These are phyloP conservation scores for Pecoramyces ruminantium DNA, from an alignment of 192 early-diverging fungal species.

Conservation along the genomic window DNA sequence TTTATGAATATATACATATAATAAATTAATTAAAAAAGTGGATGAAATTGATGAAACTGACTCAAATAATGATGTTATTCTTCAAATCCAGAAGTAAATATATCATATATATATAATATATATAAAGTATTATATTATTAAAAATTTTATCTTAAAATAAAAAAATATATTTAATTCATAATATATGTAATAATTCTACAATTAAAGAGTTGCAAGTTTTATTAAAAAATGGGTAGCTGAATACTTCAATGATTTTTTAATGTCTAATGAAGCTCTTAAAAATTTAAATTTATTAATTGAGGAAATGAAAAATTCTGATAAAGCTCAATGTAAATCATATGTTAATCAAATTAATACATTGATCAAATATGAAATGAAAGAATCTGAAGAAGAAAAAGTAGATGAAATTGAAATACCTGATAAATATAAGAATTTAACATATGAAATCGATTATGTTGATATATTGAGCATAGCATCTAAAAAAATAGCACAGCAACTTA, in stretches of 20 bases:
- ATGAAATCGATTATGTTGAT: conserved; percentile 8
- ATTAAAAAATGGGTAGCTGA: not conserved
- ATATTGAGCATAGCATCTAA: conserved; percentile 6
- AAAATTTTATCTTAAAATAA: too few relatives aligned
- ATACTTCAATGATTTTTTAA: not conserved
- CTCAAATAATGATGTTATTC: not conserved
- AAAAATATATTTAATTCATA: too few relatives aligned
- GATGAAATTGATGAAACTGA: not conserved
- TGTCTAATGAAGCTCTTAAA: not conserved
- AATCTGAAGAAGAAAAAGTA: not conserved
- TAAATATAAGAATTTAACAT: not conserved
- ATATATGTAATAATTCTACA: too few relatives aligned
- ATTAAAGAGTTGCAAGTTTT: not conserved
- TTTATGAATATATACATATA: not conserved
- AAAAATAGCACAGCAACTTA: conserved; percentile 16
- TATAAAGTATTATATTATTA: too few relatives aligned
- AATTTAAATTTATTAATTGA: not conserved
- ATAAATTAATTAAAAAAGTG: not conserved
- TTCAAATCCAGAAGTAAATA: not conserved
- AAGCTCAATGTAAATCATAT: not conserved
- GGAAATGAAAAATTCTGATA: not conserved
- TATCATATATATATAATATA: too few relatives aligned
- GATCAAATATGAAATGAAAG: not conserved
- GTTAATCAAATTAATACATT: not conserved
- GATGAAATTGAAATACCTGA: not conserved